Percentiles rank a stretch among this genome's conserved stretches.
phyloP scores from a whole-genome alignment of 1,284 basidiomycete species.

The Xerocomus amazonicus region DNA sequence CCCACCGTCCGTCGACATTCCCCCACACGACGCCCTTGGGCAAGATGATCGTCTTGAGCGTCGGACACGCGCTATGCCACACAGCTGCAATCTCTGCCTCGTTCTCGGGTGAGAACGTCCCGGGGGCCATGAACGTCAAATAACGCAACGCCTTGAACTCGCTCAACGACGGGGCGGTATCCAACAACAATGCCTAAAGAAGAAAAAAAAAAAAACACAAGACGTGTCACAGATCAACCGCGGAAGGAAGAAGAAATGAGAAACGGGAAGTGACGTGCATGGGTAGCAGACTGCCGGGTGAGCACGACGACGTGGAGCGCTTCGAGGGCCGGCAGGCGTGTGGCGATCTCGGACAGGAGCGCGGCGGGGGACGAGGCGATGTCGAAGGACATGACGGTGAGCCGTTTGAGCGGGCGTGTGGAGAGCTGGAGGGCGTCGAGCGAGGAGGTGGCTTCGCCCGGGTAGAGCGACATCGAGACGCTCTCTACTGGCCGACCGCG shows the following conservation, averaged over 20 bases:
- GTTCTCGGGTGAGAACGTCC: conserved; percentile 20
- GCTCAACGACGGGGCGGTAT: conserved; percentile 25
- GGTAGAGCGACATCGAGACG: conserved; percentile 52
- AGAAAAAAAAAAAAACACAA: no score
- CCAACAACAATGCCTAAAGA: conserved; percentile 34
- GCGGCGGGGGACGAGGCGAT: conserved; percentile 34
- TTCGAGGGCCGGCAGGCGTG: conserved; percentile 46
- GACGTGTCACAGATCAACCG: no score
- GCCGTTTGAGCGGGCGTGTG: conserved; percentile 39
- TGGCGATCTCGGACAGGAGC: conserved; percentile 45
- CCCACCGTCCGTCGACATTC: conserved; percentile 25
- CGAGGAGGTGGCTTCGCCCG: conserved; percentile 34
- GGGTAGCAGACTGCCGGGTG: conserved; percentile 38
- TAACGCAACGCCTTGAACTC: conserved; percentile 37
- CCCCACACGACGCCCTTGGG: conserved; percentile 44
- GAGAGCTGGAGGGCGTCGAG: conserved; percentile 45
- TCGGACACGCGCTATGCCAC: conserved; percentile 42
- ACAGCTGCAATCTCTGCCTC: conserved; percentile 35
- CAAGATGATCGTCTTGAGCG: conserved; percentile 42
- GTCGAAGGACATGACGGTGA: conserved; percentile 60
- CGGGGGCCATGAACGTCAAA: conserved; percentile 41
- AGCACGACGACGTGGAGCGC: conserved; percentile 56
- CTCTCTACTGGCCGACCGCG: conserved; percentile 46
- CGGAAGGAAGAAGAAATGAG: no score
- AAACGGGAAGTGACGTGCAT: conserved; percentile 33